Evolutionary conservation across 441 rosid species (phyloP).

Genomic region (Euphorbia celastroides): DNA sequence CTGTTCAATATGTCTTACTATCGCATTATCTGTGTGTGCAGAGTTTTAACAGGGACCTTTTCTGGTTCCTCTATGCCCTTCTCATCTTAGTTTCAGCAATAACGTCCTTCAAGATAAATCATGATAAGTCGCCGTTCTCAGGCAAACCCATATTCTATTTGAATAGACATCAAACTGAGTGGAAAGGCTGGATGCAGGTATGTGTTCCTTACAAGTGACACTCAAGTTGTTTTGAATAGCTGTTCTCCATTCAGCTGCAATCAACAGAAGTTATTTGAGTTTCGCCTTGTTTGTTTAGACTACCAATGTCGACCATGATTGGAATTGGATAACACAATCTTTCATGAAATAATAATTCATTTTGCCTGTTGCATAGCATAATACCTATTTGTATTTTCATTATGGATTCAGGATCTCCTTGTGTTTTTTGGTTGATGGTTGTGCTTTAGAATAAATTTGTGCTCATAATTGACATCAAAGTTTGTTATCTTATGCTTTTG

Average conservation of each 20-base stretch:
- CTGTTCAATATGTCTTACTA: constrained; percentile 15
- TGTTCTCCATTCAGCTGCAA: neutral
- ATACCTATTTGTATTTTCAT: neutral
- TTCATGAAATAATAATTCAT: neutral
- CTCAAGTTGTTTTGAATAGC: neutral
- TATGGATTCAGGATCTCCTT: neutral
- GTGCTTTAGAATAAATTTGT: constrained; percentile 7
- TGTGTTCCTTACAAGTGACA: constrained; percentile 24
- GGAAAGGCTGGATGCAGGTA: constrained; percentile 99
- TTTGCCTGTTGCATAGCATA: neutral
- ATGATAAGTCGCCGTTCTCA: constrained; percentile 75
- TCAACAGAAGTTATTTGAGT: constrained; percentile 10
- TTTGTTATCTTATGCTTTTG: constrained; percentile 18
- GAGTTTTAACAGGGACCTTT: constrained; percentile 91
- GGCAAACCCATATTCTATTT: constrained; percentile 83
- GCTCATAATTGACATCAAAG: constrained; percentile 8
- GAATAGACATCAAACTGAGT: constrained; percentile 97
- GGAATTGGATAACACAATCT: neutral
- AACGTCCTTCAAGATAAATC: constrained; percentile 85
- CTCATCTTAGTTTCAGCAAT: constrained; percentile 83
- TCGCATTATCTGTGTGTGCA: constrained; percentile 35
- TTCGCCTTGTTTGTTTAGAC: constrained; percentile 1
- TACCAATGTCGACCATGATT: constrained; percentile 3
- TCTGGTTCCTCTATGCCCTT: constrained; percentile 87
- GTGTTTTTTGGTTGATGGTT: constrained; percentile 7